A percentile compares a stretch with the other conserved stretches of the same genome.
These are phyloP conservation scores for Globisporangium lucens DNA, from an alignment of 352 stramenopile genomes.

Conservation along the genomic window DNA sequence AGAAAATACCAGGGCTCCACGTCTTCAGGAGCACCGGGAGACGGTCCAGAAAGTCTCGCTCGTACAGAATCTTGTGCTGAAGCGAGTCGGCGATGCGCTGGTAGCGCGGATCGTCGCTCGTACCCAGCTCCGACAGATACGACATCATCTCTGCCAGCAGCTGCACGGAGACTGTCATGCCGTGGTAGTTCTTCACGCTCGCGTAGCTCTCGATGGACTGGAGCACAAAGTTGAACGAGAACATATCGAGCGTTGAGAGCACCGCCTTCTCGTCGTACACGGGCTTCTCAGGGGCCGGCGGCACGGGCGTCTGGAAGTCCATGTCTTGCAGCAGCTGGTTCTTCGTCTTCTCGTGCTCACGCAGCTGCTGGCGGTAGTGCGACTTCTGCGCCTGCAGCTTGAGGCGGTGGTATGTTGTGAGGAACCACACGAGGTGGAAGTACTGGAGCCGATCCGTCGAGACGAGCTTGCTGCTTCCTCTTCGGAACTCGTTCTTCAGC, in stretches of 20 bases:
- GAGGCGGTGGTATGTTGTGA: slow-evolving; percentile 77
- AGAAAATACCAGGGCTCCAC: slow-evolving; percentile 67
- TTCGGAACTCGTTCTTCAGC: slow-evolving; percentile 83
- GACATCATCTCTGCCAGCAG: slow-evolving; percentile 83
- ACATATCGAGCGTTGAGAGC: slow-evolving; percentile 87
- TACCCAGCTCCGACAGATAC: slow-evolving; percentile 70
- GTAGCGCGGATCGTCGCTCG: slow-evolving; percentile 72
- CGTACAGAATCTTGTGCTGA: slow-evolving; percentile 88
- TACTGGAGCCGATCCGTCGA: slow-evolving; percentile 86
- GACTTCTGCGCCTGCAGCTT: slow-evolving; percentile 74
- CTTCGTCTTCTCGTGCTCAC: slow-evolving; percentile 52
- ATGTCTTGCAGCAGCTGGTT: slow-evolving; percentile 46
- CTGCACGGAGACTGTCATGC: slow-evolving; percentile 79
- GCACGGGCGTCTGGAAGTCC: slow-evolving; percentile 44
- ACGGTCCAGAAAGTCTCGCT: slow-evolving; percentile 84
- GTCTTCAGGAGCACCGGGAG: slow-evolving; percentile 78
- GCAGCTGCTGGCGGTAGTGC: slow-evolving; percentile 54
- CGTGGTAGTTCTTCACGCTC: slow-evolving; percentile 74
- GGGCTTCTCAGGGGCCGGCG: slow-evolving; percentile 39
- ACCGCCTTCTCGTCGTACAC: slow-evolving; percentile 76
- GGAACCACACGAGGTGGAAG: slow-evolving; percentile 85
- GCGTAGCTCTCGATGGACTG: slow-evolving; percentile 87
- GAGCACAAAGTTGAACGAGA: slow-evolving; percentile 89
- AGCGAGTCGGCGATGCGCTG: slow-evolving; percentile 81
- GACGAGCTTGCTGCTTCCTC: slow-evolving; percentile 81